Conservation (phyloP, 2,329 filamentous ascomycete species). For the Phaeophleospora eucalypticola region DNA sequence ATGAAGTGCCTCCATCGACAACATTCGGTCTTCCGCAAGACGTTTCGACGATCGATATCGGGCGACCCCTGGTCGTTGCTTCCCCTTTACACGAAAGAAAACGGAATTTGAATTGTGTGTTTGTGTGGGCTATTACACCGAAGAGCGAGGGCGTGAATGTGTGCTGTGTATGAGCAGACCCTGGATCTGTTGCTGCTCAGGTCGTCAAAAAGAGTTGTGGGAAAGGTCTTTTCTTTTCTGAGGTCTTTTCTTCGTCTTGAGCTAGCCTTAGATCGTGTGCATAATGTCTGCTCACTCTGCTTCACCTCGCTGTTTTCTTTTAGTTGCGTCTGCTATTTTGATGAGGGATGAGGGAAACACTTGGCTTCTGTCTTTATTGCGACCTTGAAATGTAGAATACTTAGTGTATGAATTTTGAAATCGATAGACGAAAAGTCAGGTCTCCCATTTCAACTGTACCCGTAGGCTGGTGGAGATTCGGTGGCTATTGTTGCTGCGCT, state of each 20-base stretch:
- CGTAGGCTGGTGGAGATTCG: not conserved
- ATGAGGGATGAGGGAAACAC: not conserved
- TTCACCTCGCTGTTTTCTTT: no score
- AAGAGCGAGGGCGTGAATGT: not conserved
- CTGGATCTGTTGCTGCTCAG: not conserved
- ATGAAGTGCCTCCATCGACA: not conserved
- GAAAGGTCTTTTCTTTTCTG: no score
- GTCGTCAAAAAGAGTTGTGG: no score
- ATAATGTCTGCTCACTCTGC: not conserved
- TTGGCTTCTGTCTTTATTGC: no score
- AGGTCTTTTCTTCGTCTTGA: not conserved
- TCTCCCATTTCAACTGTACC: no score
- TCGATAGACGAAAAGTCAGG: no score
- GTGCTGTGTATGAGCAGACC: not conserved
- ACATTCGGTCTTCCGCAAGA: conserved; percentile 7
- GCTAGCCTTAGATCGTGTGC: conserved; percentile 1
- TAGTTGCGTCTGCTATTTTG: no score
- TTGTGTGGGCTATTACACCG: not conserved
- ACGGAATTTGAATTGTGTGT: not conserved
- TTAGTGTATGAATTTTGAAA: not conserved
- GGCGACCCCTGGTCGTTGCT: conserved; percentile 7
- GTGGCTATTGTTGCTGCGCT: not conserved
- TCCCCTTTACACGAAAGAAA: conserved; percentile 3
- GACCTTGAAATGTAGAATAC: not conserved
- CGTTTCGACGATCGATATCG: conserved; percentile 1